phyloP scores from a whole-genome alignment of 176 grass and related monocot species.

The Eleusine coracana region DNA sequence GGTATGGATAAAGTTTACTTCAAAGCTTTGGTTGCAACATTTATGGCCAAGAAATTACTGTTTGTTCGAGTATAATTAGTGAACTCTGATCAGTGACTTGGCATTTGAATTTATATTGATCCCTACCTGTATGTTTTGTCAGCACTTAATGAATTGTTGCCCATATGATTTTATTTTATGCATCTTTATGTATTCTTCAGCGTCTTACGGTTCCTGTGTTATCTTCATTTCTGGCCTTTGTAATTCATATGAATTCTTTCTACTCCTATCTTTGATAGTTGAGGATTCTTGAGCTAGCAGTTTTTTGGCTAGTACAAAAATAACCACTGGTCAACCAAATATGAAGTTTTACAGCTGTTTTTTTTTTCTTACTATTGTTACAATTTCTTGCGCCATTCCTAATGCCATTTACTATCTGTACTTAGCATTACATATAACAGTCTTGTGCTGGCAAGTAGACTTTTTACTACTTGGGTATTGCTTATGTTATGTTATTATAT shows the following conservation, averaged over 20 bases:
- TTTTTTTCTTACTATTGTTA: background rate
- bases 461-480: background rate
- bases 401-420: background rate
- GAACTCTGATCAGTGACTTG: background rate
- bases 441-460: background rate
- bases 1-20: conserved; percentile 27
- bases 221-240: background rate
- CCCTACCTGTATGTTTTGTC: background rate
- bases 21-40: conserved; percentile 11
- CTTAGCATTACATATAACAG: background rate
- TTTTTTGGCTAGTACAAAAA: background rate
- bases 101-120: background rate
- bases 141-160: conserved; percentile 1
- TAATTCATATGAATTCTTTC: conserved; percentile 5
- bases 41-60: conserved; percentile 9
- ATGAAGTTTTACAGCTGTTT: background rate
- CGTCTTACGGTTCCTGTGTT: background rate
- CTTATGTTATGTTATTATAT: background rate
- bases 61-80: conserved; percentile 21
- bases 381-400: no score
- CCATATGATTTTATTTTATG: background rate
- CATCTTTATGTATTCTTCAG: background rate
- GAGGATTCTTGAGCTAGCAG: conserved; percentile 18
- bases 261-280: conserved; percentile 1
- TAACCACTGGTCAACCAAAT: background rate